Conservation (phyloP, 495 filamentous ascomycete genomes). For the Rhypophila decipiens region DNA sequence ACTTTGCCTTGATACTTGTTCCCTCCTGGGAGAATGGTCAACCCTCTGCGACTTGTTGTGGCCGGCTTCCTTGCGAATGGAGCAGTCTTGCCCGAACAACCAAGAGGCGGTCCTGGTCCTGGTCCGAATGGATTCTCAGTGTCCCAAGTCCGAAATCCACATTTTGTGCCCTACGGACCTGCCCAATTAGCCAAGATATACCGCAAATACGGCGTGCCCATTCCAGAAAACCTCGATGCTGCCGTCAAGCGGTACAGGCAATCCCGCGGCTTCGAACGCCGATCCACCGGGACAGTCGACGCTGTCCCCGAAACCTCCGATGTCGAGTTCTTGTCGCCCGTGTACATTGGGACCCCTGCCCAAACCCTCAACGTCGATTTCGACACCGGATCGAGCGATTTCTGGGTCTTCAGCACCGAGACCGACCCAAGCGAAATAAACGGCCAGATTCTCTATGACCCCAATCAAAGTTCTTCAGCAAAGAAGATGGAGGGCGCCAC, state of each 20-base stretch:
- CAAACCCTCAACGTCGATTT: constrained; percentile 61
- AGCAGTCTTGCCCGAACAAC: no score
- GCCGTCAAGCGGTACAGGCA: background rate
- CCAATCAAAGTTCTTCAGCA: constrained; percentile 36
- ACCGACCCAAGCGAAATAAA: constrained; percentile 16
- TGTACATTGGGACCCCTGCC: constrained; percentile 52
- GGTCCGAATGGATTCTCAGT: no score
- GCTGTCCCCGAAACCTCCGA: constrained; percentile 54
- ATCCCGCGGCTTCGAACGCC: no score
- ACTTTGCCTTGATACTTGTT: no score
- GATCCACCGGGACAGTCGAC: constrained; percentile 29
- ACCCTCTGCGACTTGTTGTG: no score
- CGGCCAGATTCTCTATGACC: constrained; percentile 58
- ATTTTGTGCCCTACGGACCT: constrained; percentile 41
- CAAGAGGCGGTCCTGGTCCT: no score
- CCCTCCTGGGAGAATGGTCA: no score
- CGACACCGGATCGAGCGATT: constrained; percentile 71
- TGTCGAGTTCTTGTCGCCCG: constrained; percentile 59
- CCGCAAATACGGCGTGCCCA: constrained; percentile 47
- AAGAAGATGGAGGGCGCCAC: constrained; percentile 45
- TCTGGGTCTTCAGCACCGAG: constrained; percentile 47
- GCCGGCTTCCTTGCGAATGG: no score
- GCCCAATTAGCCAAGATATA: constrained; percentile 50
- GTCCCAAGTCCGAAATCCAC: constrained; percentile 44
- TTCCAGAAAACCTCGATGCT: constrained; percentile 20